Conservation (phyloP, 2,329 filamentous ascomycete species). For the Aaosphaeria arxii region DNA sequence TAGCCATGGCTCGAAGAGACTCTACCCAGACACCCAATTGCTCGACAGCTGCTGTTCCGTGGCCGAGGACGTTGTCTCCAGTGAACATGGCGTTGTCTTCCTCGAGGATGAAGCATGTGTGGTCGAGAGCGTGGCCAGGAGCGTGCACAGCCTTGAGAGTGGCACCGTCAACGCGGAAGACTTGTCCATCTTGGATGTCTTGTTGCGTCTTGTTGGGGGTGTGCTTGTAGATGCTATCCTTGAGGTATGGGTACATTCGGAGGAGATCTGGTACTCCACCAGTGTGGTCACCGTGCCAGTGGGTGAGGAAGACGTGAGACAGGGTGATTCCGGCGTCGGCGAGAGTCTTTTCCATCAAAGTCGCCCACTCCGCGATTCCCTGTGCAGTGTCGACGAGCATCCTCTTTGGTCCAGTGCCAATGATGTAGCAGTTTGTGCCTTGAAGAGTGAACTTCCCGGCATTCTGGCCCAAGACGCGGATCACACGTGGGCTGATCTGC, state of each 20-base stretch:
- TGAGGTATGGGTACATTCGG: constrained; percentile 23
- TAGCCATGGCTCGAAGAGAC: constrained; percentile 32
- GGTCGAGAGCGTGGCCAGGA: constrained; percentile 32
- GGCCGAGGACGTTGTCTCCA: constrained; percentile 37
- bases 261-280: constrained; percentile 42
- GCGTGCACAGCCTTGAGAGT: constrained; percentile 36
- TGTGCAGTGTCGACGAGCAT: constrained; percentile 39
- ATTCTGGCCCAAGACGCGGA: constrained; percentile 46
- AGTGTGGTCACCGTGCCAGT: constrained; percentile 47
- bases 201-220: constrained; percentile 25
- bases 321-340: constrained; percentile 25
- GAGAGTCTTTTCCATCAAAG: constrained; percentile 34
- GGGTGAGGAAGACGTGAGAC: constrained; percentile 43
- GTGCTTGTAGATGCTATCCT: constrained; percentile 37
- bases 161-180: constrained; percentile 40
- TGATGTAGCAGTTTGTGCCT: constrained; percentile 42
- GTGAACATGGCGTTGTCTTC: constrained; percentile 40
- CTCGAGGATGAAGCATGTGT: constrained; percentile 35
- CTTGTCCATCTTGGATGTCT: constrained; percentile 36
- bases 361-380: constrained; percentile 32
- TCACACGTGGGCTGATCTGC: constrained; percentile 40
- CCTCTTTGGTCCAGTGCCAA: constrained; percentile 34
- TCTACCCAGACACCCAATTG: constrained; percentile 39
- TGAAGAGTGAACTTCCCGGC: constrained; percentile 43
- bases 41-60: constrained; percentile 41